phyloP scores from a whole-genome alignment of 345 rosid genomes.

The Toxicodendron radicans region DNA sequence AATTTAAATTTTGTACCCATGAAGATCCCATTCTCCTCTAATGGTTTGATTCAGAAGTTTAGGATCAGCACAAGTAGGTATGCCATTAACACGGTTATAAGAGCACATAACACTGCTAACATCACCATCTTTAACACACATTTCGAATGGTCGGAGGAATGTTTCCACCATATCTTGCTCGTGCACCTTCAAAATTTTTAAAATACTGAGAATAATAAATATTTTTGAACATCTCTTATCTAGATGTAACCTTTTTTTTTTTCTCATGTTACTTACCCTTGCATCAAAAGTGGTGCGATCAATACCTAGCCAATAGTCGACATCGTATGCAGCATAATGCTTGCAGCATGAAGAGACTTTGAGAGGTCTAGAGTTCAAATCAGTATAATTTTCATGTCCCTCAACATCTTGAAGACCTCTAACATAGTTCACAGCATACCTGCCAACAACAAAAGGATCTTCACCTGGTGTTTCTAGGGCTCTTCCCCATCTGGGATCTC shows the following conservation, averaged over 20 bases:
- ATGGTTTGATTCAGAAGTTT: conserved; percentile 36
- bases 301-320: conserved; percentile 43
- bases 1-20: conserved; percentile 32
- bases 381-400: conserved; percentile 17
- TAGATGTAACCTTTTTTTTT: not conserved
- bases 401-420: conserved; percentile 49
- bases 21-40: conserved; percentile 53
- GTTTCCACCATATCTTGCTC: conserved; percentile 44
- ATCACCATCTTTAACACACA: conserved; percentile 51
- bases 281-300: conserved; percentile 34
- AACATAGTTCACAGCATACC: conserved; percentile 38
- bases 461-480: conserved; percentile 45
- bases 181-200: conserved; percentile 22
- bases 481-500: conserved; percentile 59
- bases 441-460: conserved; percentile 44
- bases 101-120: conserved; percentile 57
- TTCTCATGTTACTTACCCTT: conserved; percentile 6
- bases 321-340: conserved; percentile 46
- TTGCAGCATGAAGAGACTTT: conserved; percentile 49
- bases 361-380: conserved; percentile 38
- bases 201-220: not conserved
- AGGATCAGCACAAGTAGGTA: conserved; percentile 50
- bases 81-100: conserved; percentile 42
- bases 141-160: conserved; percentile 34
- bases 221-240: not conserved